Conservation (phyloP, 768 basidiomycete species). For the Tulasnella sp. region DNA sequence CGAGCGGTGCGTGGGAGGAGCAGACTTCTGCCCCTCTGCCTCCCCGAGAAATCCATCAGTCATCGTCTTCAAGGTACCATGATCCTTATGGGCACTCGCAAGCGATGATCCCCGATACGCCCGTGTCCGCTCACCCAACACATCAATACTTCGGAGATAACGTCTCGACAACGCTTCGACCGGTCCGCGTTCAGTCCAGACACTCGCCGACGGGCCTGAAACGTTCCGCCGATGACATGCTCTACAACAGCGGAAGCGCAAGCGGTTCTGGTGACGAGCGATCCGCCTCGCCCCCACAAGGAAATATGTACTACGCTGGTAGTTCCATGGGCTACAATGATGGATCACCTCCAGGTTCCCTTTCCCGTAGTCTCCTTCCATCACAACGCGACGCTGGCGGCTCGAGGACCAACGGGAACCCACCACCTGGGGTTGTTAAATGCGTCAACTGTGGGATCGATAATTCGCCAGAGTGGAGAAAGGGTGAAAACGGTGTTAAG, state of each 20-base stretch:
- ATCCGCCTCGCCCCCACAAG: background rate
- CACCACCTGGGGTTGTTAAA: constrained; percentile 61
- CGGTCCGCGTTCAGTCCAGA: background rate
- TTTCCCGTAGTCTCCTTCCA: constrained; percentile 46
- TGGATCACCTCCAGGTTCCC: constrained; percentile 30
- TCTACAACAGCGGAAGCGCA: background rate
- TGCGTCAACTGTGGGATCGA: constrained; percentile 78
- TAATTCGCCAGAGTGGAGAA: constrained; percentile 83
- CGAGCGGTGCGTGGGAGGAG: background rate
- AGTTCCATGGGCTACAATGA: background rate
- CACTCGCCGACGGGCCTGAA: background rate
- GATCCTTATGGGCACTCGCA: background rate
- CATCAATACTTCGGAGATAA: background rate
- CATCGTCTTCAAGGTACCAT: background rate
- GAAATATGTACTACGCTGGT: background rate
- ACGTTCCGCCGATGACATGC: background rate
- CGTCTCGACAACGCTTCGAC: background rate
- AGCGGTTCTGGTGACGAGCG: background rate
- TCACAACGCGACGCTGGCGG: constrained; percentile 34
- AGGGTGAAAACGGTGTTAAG: constrained; percentile 84
- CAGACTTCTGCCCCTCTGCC: background rate
- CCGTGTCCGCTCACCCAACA: background rate
- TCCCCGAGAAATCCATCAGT: background rate
- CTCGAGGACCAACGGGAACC: constrained; percentile 46
- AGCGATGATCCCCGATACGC: background rate